These are phyloP conservation scores for Cutaneotrichosporon dermatis DNA, from an alignment of 1,284 basidiomycete species.

Conservation along the genomic window DNA sequence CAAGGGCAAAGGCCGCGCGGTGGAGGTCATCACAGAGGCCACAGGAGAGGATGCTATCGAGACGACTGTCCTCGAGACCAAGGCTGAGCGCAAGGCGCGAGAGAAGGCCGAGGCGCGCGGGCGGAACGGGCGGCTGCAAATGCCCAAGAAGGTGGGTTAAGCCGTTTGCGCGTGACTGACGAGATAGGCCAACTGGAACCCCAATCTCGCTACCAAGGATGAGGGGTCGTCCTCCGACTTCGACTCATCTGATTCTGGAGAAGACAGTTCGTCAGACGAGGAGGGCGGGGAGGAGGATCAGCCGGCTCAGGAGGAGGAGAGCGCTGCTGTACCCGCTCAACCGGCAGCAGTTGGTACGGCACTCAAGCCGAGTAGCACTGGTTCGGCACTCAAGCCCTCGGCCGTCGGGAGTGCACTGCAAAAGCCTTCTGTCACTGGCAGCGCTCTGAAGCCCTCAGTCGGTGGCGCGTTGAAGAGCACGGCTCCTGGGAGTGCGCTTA, in stretches of 20 bases:
- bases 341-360: neutral
- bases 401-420: conserved; percentile 5
- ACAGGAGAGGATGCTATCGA: conserved; percentile 49
- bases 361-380: neutral
- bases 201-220: conserved; percentile 26
- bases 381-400: conserved; percentile 3
- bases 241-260: conserved; percentile 46
- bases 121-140: conserved; percentile 14
- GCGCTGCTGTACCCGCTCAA: neutral
- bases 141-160: conserved; percentile 39
- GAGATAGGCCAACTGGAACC: conserved; percentile 40
- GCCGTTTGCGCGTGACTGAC: conserved; percentile 18
- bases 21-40: conserved; percentile 60
- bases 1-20: conserved; percentile 59
- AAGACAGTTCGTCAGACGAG: conserved; percentile 26
- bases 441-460: neutral
- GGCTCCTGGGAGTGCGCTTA: conserved; percentile 6
- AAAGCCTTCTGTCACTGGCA: neutral
- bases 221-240: conserved; percentile 41
- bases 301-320: neutral
- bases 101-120: conserved; percentile 21
- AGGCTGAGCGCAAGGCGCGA: conserved; percentile 23
- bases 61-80: conserved; percentile 46
- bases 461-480: neutral
- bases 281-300: conserved; percentile 11